phyloP scores from a whole-genome alignment of 345 rosid species.

The Excoecaria cochinchinensis region DNA sequence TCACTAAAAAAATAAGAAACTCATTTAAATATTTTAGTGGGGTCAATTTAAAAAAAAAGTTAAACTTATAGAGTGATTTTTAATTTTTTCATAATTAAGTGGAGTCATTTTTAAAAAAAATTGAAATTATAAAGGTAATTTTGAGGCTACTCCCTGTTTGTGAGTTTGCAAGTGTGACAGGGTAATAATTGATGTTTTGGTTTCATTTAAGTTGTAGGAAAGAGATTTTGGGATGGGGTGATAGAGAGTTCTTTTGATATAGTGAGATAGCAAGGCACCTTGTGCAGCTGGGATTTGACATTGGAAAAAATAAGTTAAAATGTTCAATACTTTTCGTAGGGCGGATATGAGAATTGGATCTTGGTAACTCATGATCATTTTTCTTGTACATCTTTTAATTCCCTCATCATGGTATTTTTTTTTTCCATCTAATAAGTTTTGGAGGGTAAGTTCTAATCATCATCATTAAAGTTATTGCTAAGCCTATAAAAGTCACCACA shows the following conservation, averaged over 20 bases:
- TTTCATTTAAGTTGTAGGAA: neutral
- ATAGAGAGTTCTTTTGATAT: neutral
- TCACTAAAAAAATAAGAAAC: too few relatives aligned
- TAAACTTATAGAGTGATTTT: too few relatives aligned
- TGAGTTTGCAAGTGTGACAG: neutral
- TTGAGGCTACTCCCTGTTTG: too few relatives aligned
- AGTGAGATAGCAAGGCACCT: neutral
- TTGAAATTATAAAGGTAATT: too few relatives aligned
- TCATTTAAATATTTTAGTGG: too few relatives aligned
- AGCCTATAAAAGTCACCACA: neutral
- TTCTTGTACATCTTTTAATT: too few relatives aligned
- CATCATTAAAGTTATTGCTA: neutral
- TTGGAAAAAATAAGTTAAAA: neutral
- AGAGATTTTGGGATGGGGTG: neutral
- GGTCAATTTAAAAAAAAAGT: too few relatives aligned
- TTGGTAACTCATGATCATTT: too few relatives aligned
- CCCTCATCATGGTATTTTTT: neutral
- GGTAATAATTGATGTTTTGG: neutral
- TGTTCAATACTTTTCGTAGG: neutral
- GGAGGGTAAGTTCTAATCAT: neutral
- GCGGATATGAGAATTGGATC: neutral
- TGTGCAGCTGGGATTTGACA: neutral
- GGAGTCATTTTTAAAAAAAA: too few relatives aligned
- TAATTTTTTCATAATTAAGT: too few relatives aligned
- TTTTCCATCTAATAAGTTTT: neutral